Base-by-base conservation (phyloP, 1,284 basidiomycete species). In the Tilletia setariae region DNA sequence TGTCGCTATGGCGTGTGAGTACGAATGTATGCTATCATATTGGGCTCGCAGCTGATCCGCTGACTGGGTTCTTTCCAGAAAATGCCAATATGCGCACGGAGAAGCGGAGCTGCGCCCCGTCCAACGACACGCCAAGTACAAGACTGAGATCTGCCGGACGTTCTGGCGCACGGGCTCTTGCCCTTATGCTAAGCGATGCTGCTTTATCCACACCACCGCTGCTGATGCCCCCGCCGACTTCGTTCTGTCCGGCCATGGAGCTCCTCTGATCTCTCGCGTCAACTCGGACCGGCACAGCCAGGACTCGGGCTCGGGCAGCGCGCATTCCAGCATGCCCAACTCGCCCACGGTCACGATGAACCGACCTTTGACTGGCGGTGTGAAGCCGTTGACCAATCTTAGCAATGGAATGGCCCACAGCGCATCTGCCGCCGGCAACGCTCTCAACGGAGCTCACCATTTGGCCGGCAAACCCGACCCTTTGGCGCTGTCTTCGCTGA, bases 161-260 rank as follows among this genome's bases (percentile, higher is more conserved):
- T 94, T 93, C 85, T 92, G 91, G 90, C 90, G 92, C 23, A 91
- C 91, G 64, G 92, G 92, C 28, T 90, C 90, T 19, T 94, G 92
- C 81, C 91, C 91, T 0, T 94, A 93, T 76, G 92, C 91, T 65
- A 91, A 92, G 83, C 86, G 92, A 49, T 83, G 77, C 70, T 74
- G 73, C 23, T 40, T 44, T 25, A 42, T 59, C 32, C 67, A 66
- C 49, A 66, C 53, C 11, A 66, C 65, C 35, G 43, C 61, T 7
- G 51, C 53, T n/a, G 53, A 56, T 11, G 40, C 62, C n/a, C 40
- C 40, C 15, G 40, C 19, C 28, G 30, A 61, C 19, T 51, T 51
- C 35, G 35, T 16, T 23, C 47, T 21, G 19, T 23, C 21, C 1
- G 64, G 49, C 9, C 30, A 47, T 4, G 30, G 42, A 19, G 64